Conservation (phyloP, 345 rosid species). For the Barbarea vulgaris region DNA sequence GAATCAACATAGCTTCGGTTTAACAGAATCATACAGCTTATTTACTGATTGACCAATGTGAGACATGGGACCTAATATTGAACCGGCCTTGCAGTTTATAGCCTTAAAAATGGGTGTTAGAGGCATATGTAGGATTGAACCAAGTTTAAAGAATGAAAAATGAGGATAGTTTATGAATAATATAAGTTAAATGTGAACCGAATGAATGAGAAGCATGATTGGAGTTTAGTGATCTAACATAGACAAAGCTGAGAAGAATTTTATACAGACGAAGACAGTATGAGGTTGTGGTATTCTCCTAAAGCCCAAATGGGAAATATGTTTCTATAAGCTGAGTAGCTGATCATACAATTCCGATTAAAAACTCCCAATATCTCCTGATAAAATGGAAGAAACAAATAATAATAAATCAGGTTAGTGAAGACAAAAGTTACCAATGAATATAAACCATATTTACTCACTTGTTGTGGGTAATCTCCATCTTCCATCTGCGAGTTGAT, state of each 20-base stretch:
- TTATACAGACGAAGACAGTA: neutral
- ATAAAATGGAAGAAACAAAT: neutral
- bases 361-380: conserved; percentile 74
- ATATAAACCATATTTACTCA: conserved; percentile 9
- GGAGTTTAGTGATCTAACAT: too few species aligned
- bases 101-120: too few species aligned
- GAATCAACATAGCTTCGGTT: too few species aligned
- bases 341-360: conserved; percentile 67
- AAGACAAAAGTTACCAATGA: neutral
- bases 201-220: too few species aligned
- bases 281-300: conserved; percentile 51
- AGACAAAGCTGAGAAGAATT: neutral
- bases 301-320: conserved; percentile 74
- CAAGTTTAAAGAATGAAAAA: too few species aligned
- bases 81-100: too few species aligned
- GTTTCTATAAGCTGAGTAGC: conserved; percentile 59
- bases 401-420: neutral
- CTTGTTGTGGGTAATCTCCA: conserved; percentile 80
- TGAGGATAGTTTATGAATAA: too few species aligned
- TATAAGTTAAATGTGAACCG: too few species aligned
- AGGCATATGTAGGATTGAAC: too few species aligned
- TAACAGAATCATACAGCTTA: too few species aligned
- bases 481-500: conserved; percentile 59
- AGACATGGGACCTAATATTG: too few species aligned
- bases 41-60: too few species aligned